phyloP scores from a whole-genome alignment of 2,329 filamentous ascomycete genomes.

The Lasiodiplodia sp. region DNA sequence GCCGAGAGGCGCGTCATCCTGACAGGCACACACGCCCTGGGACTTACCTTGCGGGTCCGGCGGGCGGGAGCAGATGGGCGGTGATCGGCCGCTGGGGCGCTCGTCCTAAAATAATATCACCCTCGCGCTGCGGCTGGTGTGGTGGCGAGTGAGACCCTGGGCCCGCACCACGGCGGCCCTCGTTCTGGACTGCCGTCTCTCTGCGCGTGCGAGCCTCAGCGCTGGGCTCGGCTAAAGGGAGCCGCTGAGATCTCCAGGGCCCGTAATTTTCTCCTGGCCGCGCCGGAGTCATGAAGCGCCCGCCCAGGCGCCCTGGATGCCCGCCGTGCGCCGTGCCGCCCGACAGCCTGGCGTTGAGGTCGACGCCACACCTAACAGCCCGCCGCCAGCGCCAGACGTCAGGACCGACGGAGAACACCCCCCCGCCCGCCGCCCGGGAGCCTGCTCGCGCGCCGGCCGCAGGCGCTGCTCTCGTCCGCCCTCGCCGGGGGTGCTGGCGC shows the following conservation, averaged over 20 bases:
- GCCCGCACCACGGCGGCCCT: conserved; percentile 1
- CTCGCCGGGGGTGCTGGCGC: background rate
- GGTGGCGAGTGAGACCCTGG: conserved; percentile 27
- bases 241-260: conserved; percentile 6
- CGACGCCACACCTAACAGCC: conserved; percentile 18
- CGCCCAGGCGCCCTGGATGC: background rate
- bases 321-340: background rate
- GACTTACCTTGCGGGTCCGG: conserved; percentile 10
- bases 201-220: conserved; percentile 14
- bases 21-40: conserved; percentile 5
- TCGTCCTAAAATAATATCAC: conserved; percentile 27
- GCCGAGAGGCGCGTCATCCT: conserved; percentile 25
- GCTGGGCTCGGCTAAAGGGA: conserved; percentile 19
- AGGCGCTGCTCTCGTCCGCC: conserved; percentile 15
- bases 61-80: conserved; percentile 10
- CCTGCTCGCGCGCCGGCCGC: background rate
- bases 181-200: conserved; percentile 8
- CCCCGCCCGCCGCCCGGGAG: background rate
- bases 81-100: conserved; percentile 25
- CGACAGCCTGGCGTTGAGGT: conserved; percentile 3
- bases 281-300: conserved; percentile 14
- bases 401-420: background rate
- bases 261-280: conserved; percentile 15
- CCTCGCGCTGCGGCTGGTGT: conserved; percentile 21
- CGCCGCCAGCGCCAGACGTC: conserved; percentile 23